Base-by-base conservation (phyloP, 2,329 filamentous ascomycete genomes). In the Colletotrichum sp. region DNA sequence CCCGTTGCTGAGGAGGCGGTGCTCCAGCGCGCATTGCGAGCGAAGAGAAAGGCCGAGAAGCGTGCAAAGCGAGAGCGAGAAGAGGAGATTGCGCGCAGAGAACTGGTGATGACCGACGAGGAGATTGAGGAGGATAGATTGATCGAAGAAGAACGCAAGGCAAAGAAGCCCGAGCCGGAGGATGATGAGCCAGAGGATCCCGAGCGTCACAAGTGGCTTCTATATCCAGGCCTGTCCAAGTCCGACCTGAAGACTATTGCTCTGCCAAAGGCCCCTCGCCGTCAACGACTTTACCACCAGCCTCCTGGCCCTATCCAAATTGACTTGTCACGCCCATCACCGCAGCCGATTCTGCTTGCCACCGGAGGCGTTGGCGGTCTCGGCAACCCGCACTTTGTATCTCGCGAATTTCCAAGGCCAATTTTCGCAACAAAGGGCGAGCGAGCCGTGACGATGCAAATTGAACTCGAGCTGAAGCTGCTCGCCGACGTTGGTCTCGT, bases 401-500 rank as follows among this genome's bases (percentile, higher is more conserved):
- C 95, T 6, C 93, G 93, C 71, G 90, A 92, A n/a, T 90, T 92
- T 66, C 91, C 92, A 5, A 90, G 94, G 57, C 97, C 97, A 1
- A 93, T 96, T 80, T 98, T 96, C 83, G 97, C 96, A 8, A 98
- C 96, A 1, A 94, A 93, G 79, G 97, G 97, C 57, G 95, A 98
- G 79, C 89, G 91, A 15, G 95, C 95, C 48, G 92, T 97, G 80
- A 93, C 91, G 52, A 88, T 99, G 81, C 92, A 93, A 64, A 86
- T 99, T 44, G 93, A 98, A 82, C 90, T 99, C 16, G 97, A 99
- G 84, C 90, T 99, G 77, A 99, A 98, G 88, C 91, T 99, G 12
- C 92, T 99, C 55, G 97, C 97, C 7, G 97, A 99, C 84, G 94
- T 99, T 9, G 97, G 97, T 1, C 90, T 99, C 4, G 97, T 99